Evolutionary conservation across 2,329 filamentous ascomycete species (phyloP).

Genomic region (Paraphaeosphaeria sporulosa): DNA sequence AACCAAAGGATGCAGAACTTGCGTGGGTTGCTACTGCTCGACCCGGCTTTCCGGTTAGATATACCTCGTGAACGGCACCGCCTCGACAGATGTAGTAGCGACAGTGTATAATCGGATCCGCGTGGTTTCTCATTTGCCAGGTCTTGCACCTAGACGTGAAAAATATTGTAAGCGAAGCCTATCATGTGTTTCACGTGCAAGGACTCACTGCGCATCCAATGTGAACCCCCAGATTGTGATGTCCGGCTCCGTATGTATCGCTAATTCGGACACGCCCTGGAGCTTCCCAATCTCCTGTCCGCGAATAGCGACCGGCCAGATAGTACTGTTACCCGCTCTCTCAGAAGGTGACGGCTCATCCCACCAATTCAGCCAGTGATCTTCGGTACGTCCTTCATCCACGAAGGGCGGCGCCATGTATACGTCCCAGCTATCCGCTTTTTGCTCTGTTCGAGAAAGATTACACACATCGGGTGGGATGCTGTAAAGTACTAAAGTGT

Average conservation of each 20-base stretch:
- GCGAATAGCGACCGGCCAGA: constrained; percentile 59
- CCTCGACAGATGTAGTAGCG: constrained; percentile 30
- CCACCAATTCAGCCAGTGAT: constrained; percentile 46
- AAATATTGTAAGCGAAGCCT: background rate
- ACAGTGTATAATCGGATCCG: constrained; percentile 13
- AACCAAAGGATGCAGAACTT: constrained; percentile 5
- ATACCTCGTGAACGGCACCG: constrained; percentile 33
- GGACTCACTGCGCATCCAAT: constrained; percentile 44
- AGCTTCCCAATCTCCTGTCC: constrained; percentile 60
- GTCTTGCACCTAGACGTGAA: constrained; percentile 44
- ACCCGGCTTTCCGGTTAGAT: constrained; percentile 20
- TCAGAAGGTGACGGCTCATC: constrained; percentile 22
- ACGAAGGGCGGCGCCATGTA: constrained; percentile 24
- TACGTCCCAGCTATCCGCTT: constrained; percentile 29
- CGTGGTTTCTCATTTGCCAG: constrained; percentile 54
- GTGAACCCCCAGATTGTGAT: constrained; percentile 63
- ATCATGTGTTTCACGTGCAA: too few relatives aligned
- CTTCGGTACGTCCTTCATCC: constrained; percentile 16
- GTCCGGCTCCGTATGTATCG: constrained; percentile 55
- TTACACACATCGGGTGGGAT: constrained; percentile 61
- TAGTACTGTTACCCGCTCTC: constrained; percentile 17
- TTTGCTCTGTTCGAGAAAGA: constrained; percentile 40
- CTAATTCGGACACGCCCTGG: constrained; percentile 58
- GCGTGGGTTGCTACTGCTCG: constrained; percentile 13
- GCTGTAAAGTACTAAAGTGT: constrained; percentile 65